phyloP scores from a whole-genome alignment of 768 basidiomycete genomes.

The Leccinum rimulosum region DNA sequence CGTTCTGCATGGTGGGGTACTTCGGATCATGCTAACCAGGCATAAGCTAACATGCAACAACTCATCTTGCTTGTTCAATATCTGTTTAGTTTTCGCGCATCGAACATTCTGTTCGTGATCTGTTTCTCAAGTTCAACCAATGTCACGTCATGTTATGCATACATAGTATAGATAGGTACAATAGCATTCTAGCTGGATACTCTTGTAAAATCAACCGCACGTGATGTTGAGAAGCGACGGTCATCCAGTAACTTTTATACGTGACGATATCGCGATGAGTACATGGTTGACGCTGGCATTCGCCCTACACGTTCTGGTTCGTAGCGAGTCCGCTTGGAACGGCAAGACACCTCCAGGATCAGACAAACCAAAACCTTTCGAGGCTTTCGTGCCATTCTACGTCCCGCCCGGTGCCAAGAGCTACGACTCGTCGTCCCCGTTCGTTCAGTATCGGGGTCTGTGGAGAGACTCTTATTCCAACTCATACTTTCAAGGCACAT shows the following conservation, averaged over 20 bases:
- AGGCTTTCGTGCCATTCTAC: slow-evolving; percentile 68
- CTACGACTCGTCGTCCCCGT: slow-evolving; percentile 66
- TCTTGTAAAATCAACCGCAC: slow-evolving; percentile 19
- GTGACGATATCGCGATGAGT: background rate
- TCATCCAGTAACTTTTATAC: background rate
- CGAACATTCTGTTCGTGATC: slow-evolving; percentile 26
- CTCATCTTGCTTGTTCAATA: slow-evolving; percentile 26
- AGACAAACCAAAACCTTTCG: slow-evolving; percentile 36
- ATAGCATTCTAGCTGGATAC: slow-evolving; percentile 27
- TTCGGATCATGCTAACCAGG: slow-evolving; percentile 19
- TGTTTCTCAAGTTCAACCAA: slow-evolving; percentile 20
- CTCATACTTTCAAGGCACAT: slow-evolving; percentile 48
- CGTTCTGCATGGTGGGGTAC: slow-evolving; percentile 18
- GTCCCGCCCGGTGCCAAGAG: slow-evolving; percentile 70
- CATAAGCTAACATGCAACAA: slow-evolving; percentile 28
- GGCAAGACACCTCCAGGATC: slow-evolving; percentile 54
- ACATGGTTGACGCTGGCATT: slow-evolving; percentile 8
- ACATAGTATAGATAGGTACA: slow-evolving; percentile 34
- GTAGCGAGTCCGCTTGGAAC: slow-evolving; percentile 61
- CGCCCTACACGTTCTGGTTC: slow-evolving; percentile 6
- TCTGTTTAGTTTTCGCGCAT: slow-evolving; percentile 21
- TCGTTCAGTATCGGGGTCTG: slow-evolving; percentile 58
- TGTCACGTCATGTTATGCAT: slow-evolving; percentile 31
- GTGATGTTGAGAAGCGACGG: slow-evolving; percentile 18
- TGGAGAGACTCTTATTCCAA: slow-evolving; percentile 58